Percentiles rank a stretch among this genome's conserved stretches.
phyloP scores from a whole-genome alignment of 1,284 basidiomycete species.

The Sporisorium graminicola region DNA sequence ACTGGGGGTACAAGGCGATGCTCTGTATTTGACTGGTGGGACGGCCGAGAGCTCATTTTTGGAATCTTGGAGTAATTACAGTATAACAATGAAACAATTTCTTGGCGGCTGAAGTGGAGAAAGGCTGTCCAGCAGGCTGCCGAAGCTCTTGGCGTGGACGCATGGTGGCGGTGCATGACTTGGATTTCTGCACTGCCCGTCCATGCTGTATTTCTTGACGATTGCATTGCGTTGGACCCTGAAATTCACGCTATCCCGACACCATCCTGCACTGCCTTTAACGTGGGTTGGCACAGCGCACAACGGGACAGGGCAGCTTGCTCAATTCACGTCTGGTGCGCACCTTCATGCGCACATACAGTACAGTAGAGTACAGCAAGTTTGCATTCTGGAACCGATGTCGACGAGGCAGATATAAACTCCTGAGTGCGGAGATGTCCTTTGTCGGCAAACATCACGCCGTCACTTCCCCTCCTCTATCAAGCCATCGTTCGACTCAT shows the following conservation, averaged over 20 bases:
- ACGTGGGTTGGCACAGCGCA: neutral
- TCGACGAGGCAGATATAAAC: neutral
- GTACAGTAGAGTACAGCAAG: no score
- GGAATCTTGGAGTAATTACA: no score
- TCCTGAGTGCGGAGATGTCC: neutral
- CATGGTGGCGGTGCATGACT: slow-evolving; percentile 11
- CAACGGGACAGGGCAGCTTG: no score
- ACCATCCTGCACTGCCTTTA: neutral
- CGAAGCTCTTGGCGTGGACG: slow-evolving; percentile 1
- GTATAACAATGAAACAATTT: no score
- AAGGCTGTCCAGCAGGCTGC: slow-evolving; percentile 14
- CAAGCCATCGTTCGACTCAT: neutral
- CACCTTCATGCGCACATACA: no score
- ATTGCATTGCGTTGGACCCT: neutral
- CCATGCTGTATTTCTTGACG: neutral
- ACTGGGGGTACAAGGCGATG: no score
- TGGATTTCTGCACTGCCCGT: neutral
- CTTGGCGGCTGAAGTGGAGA: neutral
- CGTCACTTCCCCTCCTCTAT: neutral
- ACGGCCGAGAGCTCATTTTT: no score
- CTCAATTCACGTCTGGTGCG: no score
- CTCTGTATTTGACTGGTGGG: neutral
- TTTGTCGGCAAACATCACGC: neutral
- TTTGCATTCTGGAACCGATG: no score
- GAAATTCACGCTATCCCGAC: neutral